phyloP scores from a whole-genome alignment of 805 yeast species.

The Candida verbasci region DNA sequence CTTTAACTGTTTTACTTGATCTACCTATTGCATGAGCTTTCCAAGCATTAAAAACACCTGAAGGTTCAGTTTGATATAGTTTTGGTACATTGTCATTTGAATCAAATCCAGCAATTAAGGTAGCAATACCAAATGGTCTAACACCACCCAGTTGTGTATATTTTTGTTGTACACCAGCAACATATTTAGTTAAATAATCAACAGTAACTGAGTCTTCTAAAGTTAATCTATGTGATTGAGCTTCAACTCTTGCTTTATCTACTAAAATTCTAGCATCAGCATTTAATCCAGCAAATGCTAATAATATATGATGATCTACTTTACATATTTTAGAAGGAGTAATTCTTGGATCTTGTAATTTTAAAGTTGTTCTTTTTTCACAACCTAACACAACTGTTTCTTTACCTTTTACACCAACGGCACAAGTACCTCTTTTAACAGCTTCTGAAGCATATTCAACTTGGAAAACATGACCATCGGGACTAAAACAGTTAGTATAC shows the following conservation, averaged over 20 bases:
- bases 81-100: conserved; percentile 75
- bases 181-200: conserved; percentile 87
- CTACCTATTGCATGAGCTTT: conserved; percentile 97
- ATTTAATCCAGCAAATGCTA: conserved; percentile 95
- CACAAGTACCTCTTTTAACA: conserved; percentile 96
- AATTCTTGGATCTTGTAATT: conserved; percentile 92
- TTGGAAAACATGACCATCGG: conserved; percentile 98
- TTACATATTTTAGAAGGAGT: conserved; percentile 93
- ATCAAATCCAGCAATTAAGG: conserved; percentile 94
- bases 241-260: conserved; percentile 94
- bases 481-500: conserved; percentile 49
- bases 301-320: conserved; percentile 82
- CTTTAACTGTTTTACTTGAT: conserved; percentile 91
- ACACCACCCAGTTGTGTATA: conserved; percentile 99
- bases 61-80: conserved; percentile 93
- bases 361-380: conserved; percentile 92
- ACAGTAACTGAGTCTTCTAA: conserved; percentile 90
- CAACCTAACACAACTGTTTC: conserved; percentile 91
- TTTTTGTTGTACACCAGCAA: conserved; percentile 97
- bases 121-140: conserved; percentile 95
- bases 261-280: conserved; percentile 97
- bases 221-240: conserved; percentile 91
- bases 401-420: conserved; percentile 92
- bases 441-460: conserved; percentile 98
- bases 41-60: conserved; percentile 97